Conservation (phyloP, 2,329 filamentous ascomycete genomes). For the Phialocephala subalpina region DNA sequence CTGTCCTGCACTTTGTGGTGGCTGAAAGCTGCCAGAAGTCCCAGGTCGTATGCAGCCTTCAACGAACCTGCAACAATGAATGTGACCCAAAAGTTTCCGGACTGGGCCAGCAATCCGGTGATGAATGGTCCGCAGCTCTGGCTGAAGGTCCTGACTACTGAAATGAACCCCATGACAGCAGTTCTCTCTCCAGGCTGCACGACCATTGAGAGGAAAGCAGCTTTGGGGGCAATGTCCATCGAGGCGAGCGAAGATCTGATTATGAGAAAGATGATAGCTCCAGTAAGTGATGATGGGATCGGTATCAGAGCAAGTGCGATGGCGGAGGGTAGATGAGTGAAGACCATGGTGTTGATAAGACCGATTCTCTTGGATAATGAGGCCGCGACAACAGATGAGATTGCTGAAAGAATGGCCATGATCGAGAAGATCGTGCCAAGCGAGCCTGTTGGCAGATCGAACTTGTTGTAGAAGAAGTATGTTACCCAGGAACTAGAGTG, state of each 20-base stretch:
- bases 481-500: conserved; percentile 62
- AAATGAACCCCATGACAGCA: conserved; percentile 74
- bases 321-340: conserved; percentile 42
- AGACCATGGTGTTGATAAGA: conserved; percentile 78
- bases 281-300: conserved; percentile 52
- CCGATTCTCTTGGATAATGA: conserved; percentile 63
- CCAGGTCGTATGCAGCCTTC: conserved; percentile 68
- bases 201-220: conserved; percentile 72
- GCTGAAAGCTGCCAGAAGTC: conserved; percentile 58
- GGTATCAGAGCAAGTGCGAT: conserved; percentile 68
- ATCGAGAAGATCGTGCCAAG: conserved; percentile 63
- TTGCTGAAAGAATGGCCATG: conserved; percentile 58
- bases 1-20: conserved; percentile 1
- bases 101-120: conserved; percentile 67
- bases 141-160: conserved; percentile 71
- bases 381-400: conserved; percentile 60
- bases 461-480: conserved; percentile 60
- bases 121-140: conserved; percentile 69
- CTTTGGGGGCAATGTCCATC: conserved; percentile 76
- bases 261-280: conserved; percentile 65
- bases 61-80: conserved; percentile 69
- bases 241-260: conserved; percentile 67
- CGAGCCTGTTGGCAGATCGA: conserved; percentile 54
- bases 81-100: conserved; percentile 64
- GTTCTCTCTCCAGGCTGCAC: conserved; percentile 72